Conservation (phyloP, 176 grass and related monocot genomes). For the Carex kokanica region DNA sequence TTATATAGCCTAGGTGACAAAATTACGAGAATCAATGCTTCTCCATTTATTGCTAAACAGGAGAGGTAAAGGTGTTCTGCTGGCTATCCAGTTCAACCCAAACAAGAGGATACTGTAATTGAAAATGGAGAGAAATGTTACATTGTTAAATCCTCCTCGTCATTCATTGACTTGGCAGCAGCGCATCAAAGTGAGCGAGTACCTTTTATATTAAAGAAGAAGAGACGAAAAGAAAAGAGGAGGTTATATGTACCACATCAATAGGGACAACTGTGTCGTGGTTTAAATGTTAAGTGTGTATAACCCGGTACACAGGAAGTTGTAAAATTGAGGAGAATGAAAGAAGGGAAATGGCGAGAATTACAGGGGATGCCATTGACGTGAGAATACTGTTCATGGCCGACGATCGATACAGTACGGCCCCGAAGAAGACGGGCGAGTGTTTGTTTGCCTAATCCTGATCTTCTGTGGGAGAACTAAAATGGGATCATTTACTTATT, state of each 20-base stretch:
- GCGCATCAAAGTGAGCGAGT: not conserved
- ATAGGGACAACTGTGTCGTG: not conserved
- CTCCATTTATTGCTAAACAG: not conserved
- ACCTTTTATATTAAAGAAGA: not conserved
- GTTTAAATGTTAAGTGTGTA: not conserved
- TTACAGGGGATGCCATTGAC: not conserved
- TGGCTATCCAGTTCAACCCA: not conserved
- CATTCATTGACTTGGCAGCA: conserved; percentile 25
- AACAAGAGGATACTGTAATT: not conserved
- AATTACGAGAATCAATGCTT: not conserved
- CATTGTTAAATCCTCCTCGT: not conserved
- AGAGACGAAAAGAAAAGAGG: not conserved
- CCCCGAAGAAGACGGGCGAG: conserved; percentile 24
- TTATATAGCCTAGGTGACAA: not conserved
- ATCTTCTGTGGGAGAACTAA: not conserved
- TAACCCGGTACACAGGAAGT: not conserved
- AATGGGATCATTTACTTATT: too few relatives aligned
- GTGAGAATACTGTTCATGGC: conserved; percentile 3
- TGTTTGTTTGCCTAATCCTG: conserved; percentile 9
- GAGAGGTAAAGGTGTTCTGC: not conserved
- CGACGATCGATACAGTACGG: conserved; percentile 24
- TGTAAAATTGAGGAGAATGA: not conserved
- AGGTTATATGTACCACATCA: not conserved
- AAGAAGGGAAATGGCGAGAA: not conserved
- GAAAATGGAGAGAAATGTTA: not conserved